Evolutionary conservation across 768 basidiomycete species (phyloP), one percentile per base, ranked within the genome.

Genomic region (Lactifluus pinguis): DNA sequence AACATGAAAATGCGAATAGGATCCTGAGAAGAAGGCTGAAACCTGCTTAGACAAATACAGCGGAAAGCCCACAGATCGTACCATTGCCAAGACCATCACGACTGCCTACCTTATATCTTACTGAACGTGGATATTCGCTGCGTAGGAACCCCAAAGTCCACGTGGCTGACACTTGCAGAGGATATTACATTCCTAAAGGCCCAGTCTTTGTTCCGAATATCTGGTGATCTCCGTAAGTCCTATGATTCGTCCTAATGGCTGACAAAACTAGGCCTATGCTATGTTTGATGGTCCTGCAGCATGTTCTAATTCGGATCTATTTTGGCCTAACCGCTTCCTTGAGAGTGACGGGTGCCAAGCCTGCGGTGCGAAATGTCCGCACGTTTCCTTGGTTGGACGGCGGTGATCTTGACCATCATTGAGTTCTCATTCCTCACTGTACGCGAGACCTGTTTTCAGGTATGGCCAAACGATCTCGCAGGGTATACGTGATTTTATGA

Each of bases 201-300:
- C 70, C 73, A 0, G 57, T 73, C 19, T 61, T 76, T 9, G 53
- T 74, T 51, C 58, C 70, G 1, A 76, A 76, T 47, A 66, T 70
- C 47, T 70, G 69, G 75, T 75, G 49, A 21, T 62, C 21, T 25
- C 32, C 9, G 25, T 53, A 4, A 25, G 25, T 25, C 25, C 25
- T 25, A 25, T 25, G 25, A 25, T 25, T 29, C n/a, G 2, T 34
- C 10, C 19, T 9, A 4, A 6, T 9, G 11, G 17, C 19, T 62
- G 44, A 61, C 49, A 11, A 13, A 17, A 17, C 19, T 30, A 72
- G 71, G 69, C 49, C 49, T 25, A 66, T 73, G 53, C 57, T 25
- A 66, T 73, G 53, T 55, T 69, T 21, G 70, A 66, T 45, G 67
- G 72, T 55, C 69, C 68, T 6, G 52, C 59, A n/a, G 54, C 65